A percentile compares a stretch with the other conserved stretches of the same genome.
Evolutionary conservation across 2,329 filamentous ascomycete species (phyloP).

Genomic region (Leptographium lundbergii): DNA sequence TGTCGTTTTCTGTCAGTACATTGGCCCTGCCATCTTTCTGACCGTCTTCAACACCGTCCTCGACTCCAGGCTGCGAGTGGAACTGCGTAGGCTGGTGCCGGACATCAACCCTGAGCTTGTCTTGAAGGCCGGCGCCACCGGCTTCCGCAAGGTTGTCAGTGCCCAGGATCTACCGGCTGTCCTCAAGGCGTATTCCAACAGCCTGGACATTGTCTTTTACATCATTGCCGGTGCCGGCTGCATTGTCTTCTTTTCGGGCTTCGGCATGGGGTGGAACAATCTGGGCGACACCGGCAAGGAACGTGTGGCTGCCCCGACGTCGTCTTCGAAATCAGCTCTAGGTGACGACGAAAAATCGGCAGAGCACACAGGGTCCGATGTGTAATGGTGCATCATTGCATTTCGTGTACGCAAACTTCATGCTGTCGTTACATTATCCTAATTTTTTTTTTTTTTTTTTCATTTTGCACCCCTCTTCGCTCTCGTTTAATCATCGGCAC

Average conservation of each 20-base stretch:
- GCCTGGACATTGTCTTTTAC: slow-evolving; percentile 26
- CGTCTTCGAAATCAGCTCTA: not conserved
- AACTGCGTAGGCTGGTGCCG: slow-evolving; percentile 4
- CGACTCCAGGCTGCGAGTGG: slow-evolving; percentile 22
- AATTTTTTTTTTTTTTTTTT: not conserved
- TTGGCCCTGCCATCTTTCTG: slow-evolving; percentile 37
- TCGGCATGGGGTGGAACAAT: slow-evolving; percentile 34
- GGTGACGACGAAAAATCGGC: not conserved
- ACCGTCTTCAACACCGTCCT: slow-evolving; percentile 40
- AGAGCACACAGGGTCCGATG: not conserved
- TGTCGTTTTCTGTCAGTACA: slow-evolving; percentile 35
- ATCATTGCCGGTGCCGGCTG: slow-evolving; percentile 22
- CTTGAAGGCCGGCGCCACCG: slow-evolving; percentile 11
- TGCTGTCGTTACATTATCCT: not conserved
- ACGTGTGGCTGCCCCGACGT: not conserved
- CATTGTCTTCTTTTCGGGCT: slow-evolving; percentile 22
- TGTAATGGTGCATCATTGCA: too few species aligned
- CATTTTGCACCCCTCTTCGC: not conserved
- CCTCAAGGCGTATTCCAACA: slow-evolving; percentile 23
- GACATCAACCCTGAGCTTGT: slow-evolving; percentile 2
- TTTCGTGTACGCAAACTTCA: too few species aligned
- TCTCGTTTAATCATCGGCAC: not conserved
- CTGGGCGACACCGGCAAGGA: slow-evolving; percentile 21
- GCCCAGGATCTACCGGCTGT: slow-evolving; percentile 19
- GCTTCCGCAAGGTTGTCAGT: slow-evolving; percentile 21